Base-by-base conservation (phyloP, 140 eudicot genomes). In the Stevia rebaudiana region DNA sequence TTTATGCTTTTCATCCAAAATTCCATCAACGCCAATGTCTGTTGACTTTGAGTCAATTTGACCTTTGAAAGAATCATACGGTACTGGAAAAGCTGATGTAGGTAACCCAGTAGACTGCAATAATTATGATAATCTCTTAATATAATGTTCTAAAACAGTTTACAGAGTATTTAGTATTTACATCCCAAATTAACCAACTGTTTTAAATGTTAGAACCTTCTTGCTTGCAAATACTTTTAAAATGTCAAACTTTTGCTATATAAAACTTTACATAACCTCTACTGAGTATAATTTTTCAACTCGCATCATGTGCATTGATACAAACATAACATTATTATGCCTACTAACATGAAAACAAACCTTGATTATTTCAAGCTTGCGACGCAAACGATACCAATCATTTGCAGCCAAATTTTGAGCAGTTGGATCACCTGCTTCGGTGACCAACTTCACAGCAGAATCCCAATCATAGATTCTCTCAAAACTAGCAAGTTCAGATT, bases 381-480 rank as follows among this genome's bases (percentile, higher is more conserved):
- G 96, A 10, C 89, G 92, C 37, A 92, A 70, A 15, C 98, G 87
- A 46, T 92, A 92, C 98, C 98, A 92, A 74, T 88, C 89, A 78
- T 92, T 92, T 35, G 83, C 77, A 40, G 96, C 81, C 63, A 92
- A 75, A 73, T 89, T 81, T 48, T 62, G 80, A 76, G 90, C 95
- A 64, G 76, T 82, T 41, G 83, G 78, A 68, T 87, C 98, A 63
- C 98, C 98, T 58, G 95, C 89, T 68, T 83, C 75, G 36, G 75
- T 78, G 16, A 88, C 89, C 66, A 85, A 70, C 67, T 83, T 56
- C 35, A 92, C 96, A 67, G 95, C 98, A 58, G 94, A 86, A 71
- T 87, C 89, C 98, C 98, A 92, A 7, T 92, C 92, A 71, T 76
- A 84, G 40, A 16, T 67, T 42, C 80, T 79, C 68, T 85, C 83